phyloP scores from a whole-genome alignment of 495 filamentous ascomycete species.

The Letharia columbiana region DNA sequence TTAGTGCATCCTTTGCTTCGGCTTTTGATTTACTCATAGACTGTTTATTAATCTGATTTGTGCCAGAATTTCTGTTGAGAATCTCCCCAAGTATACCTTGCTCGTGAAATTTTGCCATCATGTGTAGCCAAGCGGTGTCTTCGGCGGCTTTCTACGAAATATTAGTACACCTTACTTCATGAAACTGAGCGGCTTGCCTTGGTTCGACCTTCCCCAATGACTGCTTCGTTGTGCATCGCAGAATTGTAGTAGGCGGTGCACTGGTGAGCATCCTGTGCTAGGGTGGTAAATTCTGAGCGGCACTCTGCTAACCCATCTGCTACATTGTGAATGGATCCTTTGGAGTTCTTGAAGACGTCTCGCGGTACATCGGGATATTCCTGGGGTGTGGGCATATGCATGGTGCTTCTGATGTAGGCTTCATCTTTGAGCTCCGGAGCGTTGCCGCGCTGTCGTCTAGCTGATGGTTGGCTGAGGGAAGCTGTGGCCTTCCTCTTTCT shows the following conservation, averaged over 20 bases:
- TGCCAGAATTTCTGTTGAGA: constrained; percentile 20
- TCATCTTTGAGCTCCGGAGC: constrained; percentile 20
- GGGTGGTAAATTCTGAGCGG: constrained; percentile 16
- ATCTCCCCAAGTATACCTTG: constrained; percentile 28
- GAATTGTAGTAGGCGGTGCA: constrained; percentile 29
- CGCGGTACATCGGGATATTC: constrained; percentile 18
- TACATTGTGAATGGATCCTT: constrained; percentile 25
- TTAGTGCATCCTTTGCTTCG: constrained; percentile 30
- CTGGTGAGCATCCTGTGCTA: constrained; percentile 10
- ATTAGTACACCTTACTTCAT: constrained; percentile 9
- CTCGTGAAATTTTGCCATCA: constrained; percentile 31
- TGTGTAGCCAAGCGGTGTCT: constrained; percentile 29
- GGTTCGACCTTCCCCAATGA: constrained; percentile 28
- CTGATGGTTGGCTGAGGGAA: constrained; percentile 6
- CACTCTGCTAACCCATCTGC: constrained; percentile 22
- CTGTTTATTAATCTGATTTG: constrained; percentile 23
- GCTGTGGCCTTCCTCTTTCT: constrained; percentile 18
- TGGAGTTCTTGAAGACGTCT: constrained; percentile 27
- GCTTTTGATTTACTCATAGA: constrained; percentile 15
- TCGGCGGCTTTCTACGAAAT: constrained; percentile 31
- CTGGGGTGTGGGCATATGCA: constrained; percentile 18
- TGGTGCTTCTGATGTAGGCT: constrained; percentile 14
- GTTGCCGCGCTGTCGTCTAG: constrained; percentile 11
- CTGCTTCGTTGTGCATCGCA: constrained; percentile 24
- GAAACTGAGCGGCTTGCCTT: constrained; percentile 24